Evolutionary conservation across 2,329 filamentous ascomycete species (phyloP), one percentile per base, ranked within the genome.

Genomic region (Fusarium metavorans): DNA sequence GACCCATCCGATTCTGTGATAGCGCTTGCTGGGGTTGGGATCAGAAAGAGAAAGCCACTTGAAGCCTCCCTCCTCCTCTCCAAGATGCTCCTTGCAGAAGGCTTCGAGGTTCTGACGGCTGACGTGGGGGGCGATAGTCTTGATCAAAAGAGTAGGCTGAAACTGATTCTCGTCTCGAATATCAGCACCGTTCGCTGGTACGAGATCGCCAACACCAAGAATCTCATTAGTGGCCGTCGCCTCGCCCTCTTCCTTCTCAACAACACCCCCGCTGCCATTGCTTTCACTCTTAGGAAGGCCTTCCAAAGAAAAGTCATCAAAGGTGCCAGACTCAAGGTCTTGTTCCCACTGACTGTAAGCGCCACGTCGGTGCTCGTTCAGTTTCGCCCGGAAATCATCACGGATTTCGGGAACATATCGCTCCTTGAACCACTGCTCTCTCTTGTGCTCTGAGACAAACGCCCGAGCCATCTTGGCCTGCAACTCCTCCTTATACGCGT

Each of bases 361-460:
- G 16, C 90, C 91, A 45, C 92, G 91, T 56, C 97, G 93, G 80
- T 94, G 95, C 56, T 95, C 93, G 82, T 93, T 93, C 63, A 98
- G 86, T 78, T 94, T 93, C 69, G 87, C 86, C 66, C 93, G 92
- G 79, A 98, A 91, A 2, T 89, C 88, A 75, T 95, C 92, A 62
- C 94, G 89, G 64, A 96, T 91, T 76, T 97, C 94, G 1, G 94
- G 90, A 34, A 97, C 92, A 78, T 99, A 99, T 81, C 95, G 92
- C 84, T 99, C 97, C 77, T 93, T 94, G 85, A 99, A 99, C 97
- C 97, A 99, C 81, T 99, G 96, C 82, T 99, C 97, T 50, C 92
- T 92, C 82, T 97, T 98, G 84, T 99, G 97, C 77, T 95, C 93
- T 59, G 93, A 91, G 48, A 99, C 97, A 81, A 99, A 99, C 1